Conservation (phyloP, 495 filamentous ascomycete species). For the Stereocaulon alpinum region DNA sequence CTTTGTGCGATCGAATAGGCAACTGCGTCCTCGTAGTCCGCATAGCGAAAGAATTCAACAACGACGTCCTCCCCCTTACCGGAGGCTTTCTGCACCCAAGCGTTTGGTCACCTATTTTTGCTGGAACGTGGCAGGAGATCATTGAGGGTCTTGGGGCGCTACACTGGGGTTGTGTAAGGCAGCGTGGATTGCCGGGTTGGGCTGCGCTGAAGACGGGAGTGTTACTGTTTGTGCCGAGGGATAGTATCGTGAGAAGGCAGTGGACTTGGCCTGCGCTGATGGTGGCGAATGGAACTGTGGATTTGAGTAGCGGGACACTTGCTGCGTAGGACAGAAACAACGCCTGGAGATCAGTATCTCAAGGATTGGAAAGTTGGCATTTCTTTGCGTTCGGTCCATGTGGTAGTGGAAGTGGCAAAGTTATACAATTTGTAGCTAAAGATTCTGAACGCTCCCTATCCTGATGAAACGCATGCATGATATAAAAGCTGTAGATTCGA, state of each 20-base stretch:
- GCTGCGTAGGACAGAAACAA: not conserved
- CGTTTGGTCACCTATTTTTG: not conserved
- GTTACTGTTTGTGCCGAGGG: not conserved
- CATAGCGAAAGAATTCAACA: not conserved
- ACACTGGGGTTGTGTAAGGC: not conserved
- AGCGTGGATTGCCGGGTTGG: not conserved
- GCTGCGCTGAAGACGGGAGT: not conserved
- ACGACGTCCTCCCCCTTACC: not conserved
- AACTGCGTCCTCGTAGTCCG: not conserved
- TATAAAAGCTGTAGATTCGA: too few species aligned
- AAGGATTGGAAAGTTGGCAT: too few species aligned
- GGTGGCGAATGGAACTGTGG: not conserved
- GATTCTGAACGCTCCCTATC: too few species aligned
- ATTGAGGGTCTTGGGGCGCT: not conserved
- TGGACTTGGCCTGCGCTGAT: not conserved
- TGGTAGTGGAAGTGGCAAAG: too few species aligned
- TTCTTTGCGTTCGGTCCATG: too few species aligned
- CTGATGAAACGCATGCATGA: too few species aligned
- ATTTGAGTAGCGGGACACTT: not conserved
- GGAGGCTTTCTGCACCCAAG: not conserved
- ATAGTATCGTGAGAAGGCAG: not conserved
- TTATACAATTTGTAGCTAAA: too few species aligned
- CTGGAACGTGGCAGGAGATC: not conserved
- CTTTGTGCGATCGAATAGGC: not conserved
- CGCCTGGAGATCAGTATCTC: not conserved